phyloP scores from a whole-genome alignment of 306 rosid genomes.

The Cicer pinnatifidum region DNA sequence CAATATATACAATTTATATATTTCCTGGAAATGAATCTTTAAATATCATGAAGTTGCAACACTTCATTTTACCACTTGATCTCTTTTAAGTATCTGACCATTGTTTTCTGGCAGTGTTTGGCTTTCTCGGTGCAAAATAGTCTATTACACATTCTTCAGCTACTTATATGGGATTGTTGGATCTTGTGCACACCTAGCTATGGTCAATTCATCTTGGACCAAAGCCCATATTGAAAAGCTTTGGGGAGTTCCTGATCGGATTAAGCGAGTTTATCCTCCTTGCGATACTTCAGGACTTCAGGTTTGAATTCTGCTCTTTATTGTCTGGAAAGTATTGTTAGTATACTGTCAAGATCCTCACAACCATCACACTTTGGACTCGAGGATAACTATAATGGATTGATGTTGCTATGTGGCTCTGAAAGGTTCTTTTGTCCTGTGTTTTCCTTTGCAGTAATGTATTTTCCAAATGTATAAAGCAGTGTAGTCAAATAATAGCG shows the following conservation, averaged over 20 bases:
- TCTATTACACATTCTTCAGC: conserved; percentile 81
- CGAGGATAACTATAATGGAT: neutral
- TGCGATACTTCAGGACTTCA: conserved; percentile 93
- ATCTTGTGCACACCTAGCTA: conserved; percentile 83
- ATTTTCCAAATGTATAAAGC: conserved; percentile 5
- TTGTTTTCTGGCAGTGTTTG: conserved; percentile 68
- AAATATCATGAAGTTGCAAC: conserved; percentile 9
- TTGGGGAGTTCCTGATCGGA: conserved; percentile 74
- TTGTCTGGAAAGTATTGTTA: conserved; percentile 22
- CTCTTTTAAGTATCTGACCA: conserved; percentile 16
- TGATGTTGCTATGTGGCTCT: conserved; percentile 27
- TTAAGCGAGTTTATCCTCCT: conserved; percentile 89
- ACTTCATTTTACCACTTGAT: conserved; percentile 32
- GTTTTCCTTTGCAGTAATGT: neutral
- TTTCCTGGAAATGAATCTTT: conserved; percentile 9
- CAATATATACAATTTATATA: neutral
- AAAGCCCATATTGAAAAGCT: conserved; percentile 78
- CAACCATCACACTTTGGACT: neutral
- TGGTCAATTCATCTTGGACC: conserved; percentile 99
- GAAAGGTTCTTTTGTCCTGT: conserved; percentile 15
- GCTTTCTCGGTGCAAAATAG: conserved; percentile 76
- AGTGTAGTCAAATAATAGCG: too few relatives aligned
- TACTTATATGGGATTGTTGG: conserved; percentile 84
- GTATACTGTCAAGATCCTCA: conserved; percentile 13
- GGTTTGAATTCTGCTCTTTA: conserved; percentile 54